phyloP scores from a whole-genome alignment of 2,329 filamentous ascomycete genomes.

The Aspergillus sp. region DNA sequence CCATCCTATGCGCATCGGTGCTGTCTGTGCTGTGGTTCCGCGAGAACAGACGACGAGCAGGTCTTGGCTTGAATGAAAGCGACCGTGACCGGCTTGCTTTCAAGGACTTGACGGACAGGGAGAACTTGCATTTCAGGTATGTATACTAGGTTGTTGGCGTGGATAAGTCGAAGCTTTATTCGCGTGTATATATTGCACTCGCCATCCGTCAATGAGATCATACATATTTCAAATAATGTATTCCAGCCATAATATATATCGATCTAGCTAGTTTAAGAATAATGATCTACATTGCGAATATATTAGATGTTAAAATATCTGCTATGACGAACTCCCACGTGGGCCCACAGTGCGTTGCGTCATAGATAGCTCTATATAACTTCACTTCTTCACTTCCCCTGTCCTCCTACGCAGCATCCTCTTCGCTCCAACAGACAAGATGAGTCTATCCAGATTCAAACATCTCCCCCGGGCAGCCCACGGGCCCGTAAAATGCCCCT shows the following conservation, averaged over 20 bases:
- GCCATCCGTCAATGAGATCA: too few species aligned
- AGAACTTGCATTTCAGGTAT: conserved; percentile 68
- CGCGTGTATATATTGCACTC: too few species aligned
- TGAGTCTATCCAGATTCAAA: background rate
- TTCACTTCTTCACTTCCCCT: background rate
- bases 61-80: conserved; percentile 54
- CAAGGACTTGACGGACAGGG: conserved; percentile 66
- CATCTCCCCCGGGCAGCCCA: conserved; percentile 32
- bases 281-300: too few species aligned
- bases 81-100: conserved; percentile 67
- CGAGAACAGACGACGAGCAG: conserved; percentile 58
- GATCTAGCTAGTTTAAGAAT: too few species aligned
- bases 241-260: too few species aligned
- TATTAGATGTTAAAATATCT: too few species aligned
- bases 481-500: conserved; percentile 31
- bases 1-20: conserved; percentile 56
- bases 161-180: too few species aligned
- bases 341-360: background rate
- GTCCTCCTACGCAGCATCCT: too few species aligned
- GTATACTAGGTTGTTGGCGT: conserved; percentile 41
- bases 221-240: too few species aligned
- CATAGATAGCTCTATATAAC: background rate
- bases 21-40: conserved; percentile 60
- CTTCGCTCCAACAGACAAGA: background rate
- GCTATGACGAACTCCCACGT: too few species aligned